Base-by-base conservation (phyloP, 371 early-diverging fungal genomes). In the Mortierella sp. region DNA sequence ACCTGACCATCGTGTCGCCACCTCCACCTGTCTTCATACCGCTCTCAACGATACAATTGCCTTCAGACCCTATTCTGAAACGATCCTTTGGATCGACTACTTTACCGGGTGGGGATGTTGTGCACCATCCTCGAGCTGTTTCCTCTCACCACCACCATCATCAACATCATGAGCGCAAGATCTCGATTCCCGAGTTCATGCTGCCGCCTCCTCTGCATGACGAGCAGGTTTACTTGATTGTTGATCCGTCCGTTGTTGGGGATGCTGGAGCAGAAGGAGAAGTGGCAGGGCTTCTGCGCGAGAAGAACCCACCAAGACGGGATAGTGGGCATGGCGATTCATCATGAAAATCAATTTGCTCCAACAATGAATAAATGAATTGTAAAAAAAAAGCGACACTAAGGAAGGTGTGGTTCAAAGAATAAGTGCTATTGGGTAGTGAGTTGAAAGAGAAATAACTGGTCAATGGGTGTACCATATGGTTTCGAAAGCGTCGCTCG, bases 181-280 rank as follows among this genome's bases (percentile, higher is more conserved):
- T 80, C 8, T 83, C 80, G 44, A 80, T 83, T 64, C 84, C 80
- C 9, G 80, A 80, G 11, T 80, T 80, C 73, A 61, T 80, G 72
- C 53, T 80, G 24, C 80, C 84, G 0, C 80, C 78, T 0, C 78
- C 80, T 0, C 59, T 72, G 19, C 74, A 77, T 64, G 74, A 75
- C 40, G 83, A 83, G 24, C 74, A 64, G 28, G 76, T 76, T 0
- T 83, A 83, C 44, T 9, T 83, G 69, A 79, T 83, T 40, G 37
- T 83, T 44, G 83, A 83, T 26, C 74, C 81, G n/a, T 28, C 59
- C 16, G 59, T 64, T 9, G 2, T 14, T 37, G 11, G 3, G n/a
- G n/a, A 6, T 28, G 71, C 24, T 40, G 6, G 43, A 40, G 43
- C 43, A 40, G 43, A 6, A 37, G 46, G 57, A 4, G 37, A 14